Percentiles rank a stretch among this genome's conserved stretches.
These are phyloP conservation scores for Phylloporus rhodoxanthus DNA, from an alignment of 768 basidiomycete genomes.

Conservation along the genomic window DNA sequence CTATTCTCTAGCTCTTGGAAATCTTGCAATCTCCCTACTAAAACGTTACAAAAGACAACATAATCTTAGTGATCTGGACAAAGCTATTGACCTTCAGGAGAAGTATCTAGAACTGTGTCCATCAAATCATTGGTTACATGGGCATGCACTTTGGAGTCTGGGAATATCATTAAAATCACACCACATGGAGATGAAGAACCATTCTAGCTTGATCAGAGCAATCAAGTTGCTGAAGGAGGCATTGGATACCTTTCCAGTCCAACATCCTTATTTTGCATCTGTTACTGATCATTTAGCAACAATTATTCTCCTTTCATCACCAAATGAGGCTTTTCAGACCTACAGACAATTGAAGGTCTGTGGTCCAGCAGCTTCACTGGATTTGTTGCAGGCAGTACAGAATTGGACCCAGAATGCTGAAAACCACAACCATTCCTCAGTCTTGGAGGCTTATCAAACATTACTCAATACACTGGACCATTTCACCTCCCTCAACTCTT, in stretches of 20 bases:
- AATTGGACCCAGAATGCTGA: background rate
- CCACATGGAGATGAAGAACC: background rate
- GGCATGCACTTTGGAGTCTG: background rate
- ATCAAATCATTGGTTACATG: background rate
- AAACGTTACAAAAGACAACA: too few species aligned
- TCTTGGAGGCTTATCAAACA: background rate
- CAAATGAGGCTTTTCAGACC: background rate
- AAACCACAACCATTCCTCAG: background rate
- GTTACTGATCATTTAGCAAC: too few species aligned
- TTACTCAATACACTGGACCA: background rate
- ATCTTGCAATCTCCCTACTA: too few species aligned
- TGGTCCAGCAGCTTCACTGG: background rate
- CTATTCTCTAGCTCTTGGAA: too few species aligned
- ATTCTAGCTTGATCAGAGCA: background rate
- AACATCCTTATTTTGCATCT: too few species aligned
- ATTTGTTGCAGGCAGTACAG: background rate
- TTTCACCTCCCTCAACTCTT: background rate
- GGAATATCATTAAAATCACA: background rate
- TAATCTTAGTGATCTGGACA: too few species aligned
- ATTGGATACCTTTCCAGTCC: too few species aligned
- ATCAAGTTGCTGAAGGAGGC: background rate
- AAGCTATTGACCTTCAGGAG: too few species aligned
- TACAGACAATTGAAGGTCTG: background rate
- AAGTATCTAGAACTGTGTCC: background rate
- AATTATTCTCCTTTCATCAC: too few species aligned